Conservation (phyloP, 225 moss, liverwort and hornwort species). For the Anthoceros angustus region DNA sequence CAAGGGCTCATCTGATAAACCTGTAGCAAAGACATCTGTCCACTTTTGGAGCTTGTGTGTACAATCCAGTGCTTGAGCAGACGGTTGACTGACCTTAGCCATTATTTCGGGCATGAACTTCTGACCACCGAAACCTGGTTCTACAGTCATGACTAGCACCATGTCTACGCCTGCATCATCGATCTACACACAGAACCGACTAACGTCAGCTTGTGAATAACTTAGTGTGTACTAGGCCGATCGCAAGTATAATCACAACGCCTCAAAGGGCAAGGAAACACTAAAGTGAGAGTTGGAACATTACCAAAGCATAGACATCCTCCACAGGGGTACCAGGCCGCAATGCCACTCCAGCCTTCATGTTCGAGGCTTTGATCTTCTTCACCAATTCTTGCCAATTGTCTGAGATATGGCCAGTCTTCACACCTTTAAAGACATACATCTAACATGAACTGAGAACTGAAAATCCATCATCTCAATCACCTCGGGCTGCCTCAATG, state of each 20-base stretch:
- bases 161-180: conserved; percentile 70
- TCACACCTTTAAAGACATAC: no score
- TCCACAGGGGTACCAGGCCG: conserved; percentile 71
- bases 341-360: conserved; percentile 79
- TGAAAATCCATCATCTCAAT: background rate
- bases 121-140: conserved; percentile 95
- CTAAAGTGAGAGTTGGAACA: background rate
- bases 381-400: conserved; percentile 69
- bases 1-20: background rate
- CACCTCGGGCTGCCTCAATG: conserved; percentile 71
- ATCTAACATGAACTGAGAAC: background rate
- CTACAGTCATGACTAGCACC: conserved; percentile 97
- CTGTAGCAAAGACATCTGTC: background rate
- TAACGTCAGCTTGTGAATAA: background rate
- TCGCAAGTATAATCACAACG: no score
- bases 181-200: conserved; percentile 25
- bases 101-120: conserved; percentile 90
- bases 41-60: background rate
- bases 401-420: conserved; percentile 22
- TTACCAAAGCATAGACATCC: conserved; percentile 75
- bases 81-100: conserved; percentile 43
- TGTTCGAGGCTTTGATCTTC: conserved; percentile 67
- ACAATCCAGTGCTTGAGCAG: background rate
- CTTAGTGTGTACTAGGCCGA: background rate
- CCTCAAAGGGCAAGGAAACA: background rate